Base-by-base conservation (phyloP, 73 alveolate species). In the Paramecium sexaurelia region DNA sequence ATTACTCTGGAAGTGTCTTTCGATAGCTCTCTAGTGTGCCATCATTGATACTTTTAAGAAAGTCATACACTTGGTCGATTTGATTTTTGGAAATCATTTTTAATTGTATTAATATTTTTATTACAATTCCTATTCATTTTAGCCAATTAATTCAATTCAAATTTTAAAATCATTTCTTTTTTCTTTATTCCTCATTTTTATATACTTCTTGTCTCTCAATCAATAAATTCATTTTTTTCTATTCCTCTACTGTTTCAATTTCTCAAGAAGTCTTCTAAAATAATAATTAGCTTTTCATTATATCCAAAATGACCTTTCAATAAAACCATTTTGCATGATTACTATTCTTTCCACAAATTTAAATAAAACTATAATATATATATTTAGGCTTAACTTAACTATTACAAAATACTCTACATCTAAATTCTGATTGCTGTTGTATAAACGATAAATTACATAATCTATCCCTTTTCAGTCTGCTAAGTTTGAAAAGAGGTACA, bases 131-230 rank as follows among this genome's bases (percentile, higher is more conserved):
- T 71, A 33, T 71, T 71, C 86, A 33, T 71, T n/a, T 71, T 71
- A 15, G 86, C 32, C 86, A 71, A 71, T 71, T 71, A 71, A 71
- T 71, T 71, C 86, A 71, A 71, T n/a, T 71, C 36, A 71, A 9
- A 71, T 71, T n/a, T 71, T 71, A 40, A n/a, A 33, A 71, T 71
- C 55, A 37, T 71, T 33, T 33, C n/a, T n/a, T 71, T 9, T 78
- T 37, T 20, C 61, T 40, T 43, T 78, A 78, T 17, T 40, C 13
- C 41, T 78, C 90, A 22, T 41, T 78, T 20, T 78, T 78, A 29
- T 41, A 78, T 10, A 75, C 90, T 33, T 78, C 90, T 20, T 78
- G 75, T 22, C 33, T 73, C 9, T 73, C 87, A 35, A 66, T 61
- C 83, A n/a, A n/a, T n/a, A n/a, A n/a, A n/a, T 41, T 41, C 56